Evolutionary conservation across 208 protist genomes (phyloP), one percentile per base, ranked within the genome.

Genomic region (Wallacemonas collosoma): DNA sequence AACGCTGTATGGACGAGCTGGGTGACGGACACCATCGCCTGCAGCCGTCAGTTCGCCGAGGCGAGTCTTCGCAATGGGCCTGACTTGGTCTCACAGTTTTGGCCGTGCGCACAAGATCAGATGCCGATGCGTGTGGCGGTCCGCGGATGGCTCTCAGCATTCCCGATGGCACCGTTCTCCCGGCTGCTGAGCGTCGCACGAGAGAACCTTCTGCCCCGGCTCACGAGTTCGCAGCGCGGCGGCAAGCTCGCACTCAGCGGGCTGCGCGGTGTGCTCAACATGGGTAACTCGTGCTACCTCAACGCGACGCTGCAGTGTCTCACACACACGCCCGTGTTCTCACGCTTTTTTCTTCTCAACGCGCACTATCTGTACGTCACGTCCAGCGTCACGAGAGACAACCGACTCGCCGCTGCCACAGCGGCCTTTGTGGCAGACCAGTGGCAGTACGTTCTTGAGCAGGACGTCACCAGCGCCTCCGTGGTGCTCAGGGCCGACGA

Each of bases 231-330:
- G 6, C 12, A 3, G 35, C 15, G 38, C n/a, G 8, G 26, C 36
- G 26, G 6, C 36, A 57, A 14, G 5, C 5, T n/a, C 3, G 6
- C 45, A 15, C 1, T 64, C 48, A 50, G 54, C 35, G 73, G 73
- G 2, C 55, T 79, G 9, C 36, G 51, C 35, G 67, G 75, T 41
- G 54, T 69, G 26, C 17, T n/a, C 11, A 78, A 78, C 54, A 40
- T 68, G 53, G 73, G 73, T 44, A 78, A 78, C 61, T 72, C 73
- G n/a, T 78, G 73, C 73, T 78, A 73, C 67, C 26, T 78, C 5
- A 78, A 73, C 53, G 54, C 58, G 26, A 47, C 55, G n/a, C 67
- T 78, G 67, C 73, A 78, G 64, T 78, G 73, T 57, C 68, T 74
- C 7, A 12, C 61, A 12, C 68, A 79, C 68, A 73, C 68, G 3